A percentile compares a stretch with the other conserved stretches of the same genome.
Evolutionary conservation across 139 green algal species (phyloP).

Genomic region (Volvox africanus): DNA sequence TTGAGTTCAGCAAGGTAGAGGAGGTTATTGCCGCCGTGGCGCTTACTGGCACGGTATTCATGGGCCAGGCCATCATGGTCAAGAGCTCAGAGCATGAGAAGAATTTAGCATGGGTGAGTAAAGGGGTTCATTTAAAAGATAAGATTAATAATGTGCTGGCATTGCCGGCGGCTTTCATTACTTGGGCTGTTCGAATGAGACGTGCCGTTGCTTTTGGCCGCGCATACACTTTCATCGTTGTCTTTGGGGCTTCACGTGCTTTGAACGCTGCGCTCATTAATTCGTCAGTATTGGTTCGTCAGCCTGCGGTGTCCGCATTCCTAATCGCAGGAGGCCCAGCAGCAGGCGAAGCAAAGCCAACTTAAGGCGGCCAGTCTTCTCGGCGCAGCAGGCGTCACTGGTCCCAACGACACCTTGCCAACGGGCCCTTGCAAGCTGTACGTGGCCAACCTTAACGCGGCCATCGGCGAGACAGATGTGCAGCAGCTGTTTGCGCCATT

Average conservation of each 20-base stretch:
- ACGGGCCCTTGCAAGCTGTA: slow-evolving; percentile 43
- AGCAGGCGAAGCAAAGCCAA: slow-evolving; percentile 73
- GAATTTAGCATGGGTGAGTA: slow-evolving; percentile 91
- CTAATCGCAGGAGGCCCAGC: slow-evolving; percentile 75
- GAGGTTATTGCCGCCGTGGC: slow-evolving; percentile 86
- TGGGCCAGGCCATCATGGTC: slow-evolving; percentile 92
- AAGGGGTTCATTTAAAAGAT: too few relatives aligned
- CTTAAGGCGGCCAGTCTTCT: slow-evolving; percentile 45
- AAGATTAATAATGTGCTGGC: too few relatives aligned
- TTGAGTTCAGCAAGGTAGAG: slow-evolving; percentile 90
- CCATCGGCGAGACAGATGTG: slow-evolving; percentile 79
- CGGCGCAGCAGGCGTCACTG: slow-evolving; percentile 18
- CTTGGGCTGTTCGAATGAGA: too few relatives aligned
- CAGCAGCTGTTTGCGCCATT: slow-evolving; percentile 86
- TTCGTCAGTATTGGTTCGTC: too few relatives aligned
- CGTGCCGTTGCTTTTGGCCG: too few relatives aligned
- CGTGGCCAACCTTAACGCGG: slow-evolving; percentile 63
- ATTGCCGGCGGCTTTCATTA: too few relatives aligned
- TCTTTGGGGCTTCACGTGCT: too few relatives aligned
- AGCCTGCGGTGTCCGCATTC: too few relatives aligned
- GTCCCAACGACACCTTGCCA: background rate
- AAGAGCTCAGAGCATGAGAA: slow-evolving; percentile 96
- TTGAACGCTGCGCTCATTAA: too few relatives aligned
- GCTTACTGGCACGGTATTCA: slow-evolving; percentile 87
- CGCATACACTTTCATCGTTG: too few relatives aligned